Evolutionary conservation across 768 basidiomycete species (phyloP).

Genomic region (Cubamyces lactineus): DNA sequence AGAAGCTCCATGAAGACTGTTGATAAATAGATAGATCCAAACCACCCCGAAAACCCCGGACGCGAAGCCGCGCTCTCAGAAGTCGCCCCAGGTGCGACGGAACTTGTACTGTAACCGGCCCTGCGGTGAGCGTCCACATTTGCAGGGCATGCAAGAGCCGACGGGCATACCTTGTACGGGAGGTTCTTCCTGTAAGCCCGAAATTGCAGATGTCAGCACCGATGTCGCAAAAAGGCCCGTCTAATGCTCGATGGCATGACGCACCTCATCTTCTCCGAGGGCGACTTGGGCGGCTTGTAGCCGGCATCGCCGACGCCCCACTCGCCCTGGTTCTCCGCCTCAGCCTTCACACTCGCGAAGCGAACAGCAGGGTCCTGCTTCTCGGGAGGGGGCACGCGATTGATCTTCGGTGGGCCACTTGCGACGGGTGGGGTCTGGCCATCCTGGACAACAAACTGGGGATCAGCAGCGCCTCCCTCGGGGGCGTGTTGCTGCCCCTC

Average conservation of each 20-base stretch:
- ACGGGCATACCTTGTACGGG: constrained; percentile 78
- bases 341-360: constrained; percentile 55
- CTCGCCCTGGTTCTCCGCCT: constrained; percentile 55
- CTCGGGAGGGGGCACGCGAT: constrained; percentile 63
- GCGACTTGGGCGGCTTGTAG: constrained; percentile 33
- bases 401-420: constrained; percentile 49
- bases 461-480: constrained; percentile 9
- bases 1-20: background rate
- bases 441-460: constrained; percentile 7
- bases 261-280: constrained; percentile 73
- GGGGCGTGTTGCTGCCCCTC: constrained; percentile 19
- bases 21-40: constrained; percentile 14
- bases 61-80: constrained; percentile 44
- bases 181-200: constrained; percentile 61
- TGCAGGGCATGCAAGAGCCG: constrained; percentile 9
- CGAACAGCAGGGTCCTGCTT: constrained; percentile 68
- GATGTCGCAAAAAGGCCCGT: background rate
- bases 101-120: constrained; percentile 85
- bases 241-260: background rate
- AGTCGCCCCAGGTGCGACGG: constrained; percentile 86
- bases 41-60: background rate
- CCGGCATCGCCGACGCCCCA: constrained; percentile 53
- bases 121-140: constrained; percentile 52
- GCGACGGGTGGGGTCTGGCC: constrained; percentile 20
- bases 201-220: background rate